Conservation (phyloP, 2,329 filamentous ascomycete genomes). For the Akanthomyces muscarius region DNA sequence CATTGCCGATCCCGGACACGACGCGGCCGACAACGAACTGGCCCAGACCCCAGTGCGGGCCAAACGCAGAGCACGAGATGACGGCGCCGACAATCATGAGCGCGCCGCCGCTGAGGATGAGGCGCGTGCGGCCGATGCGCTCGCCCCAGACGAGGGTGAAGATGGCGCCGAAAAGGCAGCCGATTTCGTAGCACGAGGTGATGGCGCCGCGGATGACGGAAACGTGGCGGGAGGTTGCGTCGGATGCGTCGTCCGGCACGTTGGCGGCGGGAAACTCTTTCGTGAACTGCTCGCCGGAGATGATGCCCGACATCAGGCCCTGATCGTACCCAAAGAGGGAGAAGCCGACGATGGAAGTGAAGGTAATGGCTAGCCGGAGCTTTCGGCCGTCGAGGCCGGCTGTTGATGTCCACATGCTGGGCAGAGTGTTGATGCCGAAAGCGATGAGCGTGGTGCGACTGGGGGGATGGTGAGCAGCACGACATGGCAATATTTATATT, state of each 20-base stretch:
- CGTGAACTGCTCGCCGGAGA: slow-evolving; percentile 47
- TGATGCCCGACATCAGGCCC: slow-evolving; percentile 52
- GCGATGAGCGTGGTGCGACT: not conserved
- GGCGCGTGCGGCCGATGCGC: slow-evolving; percentile 44
- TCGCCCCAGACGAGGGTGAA: slow-evolving; percentile 52
- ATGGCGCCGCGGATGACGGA: slow-evolving; percentile 46
- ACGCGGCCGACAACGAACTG: slow-evolving; percentile 50
- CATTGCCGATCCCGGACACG: slow-evolving; percentile 51
- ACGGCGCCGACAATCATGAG: slow-evolving; percentile 59
- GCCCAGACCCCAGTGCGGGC: slow-evolving; percentile 34
- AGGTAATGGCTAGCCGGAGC: slow-evolving; percentile 54
- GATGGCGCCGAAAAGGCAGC: slow-evolving; percentile 47
- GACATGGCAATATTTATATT: not conserved
- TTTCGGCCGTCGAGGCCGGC: slow-evolving; percentile 56
- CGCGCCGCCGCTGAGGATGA: slow-evolving; percentile 52
- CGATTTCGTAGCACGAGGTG: slow-evolving; percentile 49
- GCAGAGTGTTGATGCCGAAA: not conserved
- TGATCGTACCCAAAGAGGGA: slow-evolving; percentile 57
- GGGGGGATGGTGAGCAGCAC: not conserved
- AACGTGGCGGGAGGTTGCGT: slow-evolving; percentile 23
- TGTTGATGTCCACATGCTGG: slow-evolving; percentile 47
- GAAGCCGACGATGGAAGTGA: slow-evolving; percentile 62
- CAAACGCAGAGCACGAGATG: slow-evolving; percentile 48
- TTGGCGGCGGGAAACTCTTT: slow-evolving; percentile 41
- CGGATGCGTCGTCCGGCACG: slow-evolving; percentile 18